These are phyloP conservation scores for Symbiodinium natans DNA, from an alignment of 73 alveolate genomes.

Conservation along the genomic window DNA sequence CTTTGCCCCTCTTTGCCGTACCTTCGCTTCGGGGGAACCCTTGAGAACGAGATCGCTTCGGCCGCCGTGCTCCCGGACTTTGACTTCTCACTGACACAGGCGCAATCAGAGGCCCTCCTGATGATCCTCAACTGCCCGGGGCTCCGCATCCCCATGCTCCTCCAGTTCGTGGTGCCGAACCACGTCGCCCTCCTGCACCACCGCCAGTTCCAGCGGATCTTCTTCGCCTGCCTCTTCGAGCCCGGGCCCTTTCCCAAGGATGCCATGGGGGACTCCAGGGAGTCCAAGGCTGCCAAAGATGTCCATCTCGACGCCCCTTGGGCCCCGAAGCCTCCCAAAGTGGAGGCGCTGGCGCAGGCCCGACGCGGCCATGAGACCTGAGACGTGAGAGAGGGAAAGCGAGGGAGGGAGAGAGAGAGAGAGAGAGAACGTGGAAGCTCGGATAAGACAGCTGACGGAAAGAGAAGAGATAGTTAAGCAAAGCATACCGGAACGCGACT, in stretches of 20 bases:
- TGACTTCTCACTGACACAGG: conserved; percentile 67
- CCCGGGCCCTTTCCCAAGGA: conserved; percentile 37
- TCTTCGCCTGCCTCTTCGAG: conserved; percentile 55
- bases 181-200: conserved; percentile 53
- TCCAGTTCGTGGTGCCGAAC: conserved; percentile 64
- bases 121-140: conserved; percentile 82
- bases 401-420: too few relatives aligned
- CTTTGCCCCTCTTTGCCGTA: conserved; percentile 39
- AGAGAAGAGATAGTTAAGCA: too few relatives aligned
- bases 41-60: conserved; percentile 70
- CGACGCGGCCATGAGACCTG: too few relatives aligned
- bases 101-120: conserved; percentile 52
- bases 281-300: too few relatives aligned
- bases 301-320: too few relatives aligned
- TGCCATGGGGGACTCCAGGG: neutral
- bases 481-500: too few relatives aligned
- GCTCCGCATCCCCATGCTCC: conserved; percentile 64
- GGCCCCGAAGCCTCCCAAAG: too few relatives aligned
- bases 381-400: too few relatives aligned
- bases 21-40: conserved; percentile 40
- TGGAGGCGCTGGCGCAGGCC: too few relatives aligned
- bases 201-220: conserved; percentile 68
- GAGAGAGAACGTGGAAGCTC: too few relatives aligned
- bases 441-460: too few relatives aligned
- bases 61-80: conserved; percentile 13